Evolutionary conservation across 1,284 basidiomycete species (phyloP).

Genomic region (Cryptococcus sp.): DNA sequence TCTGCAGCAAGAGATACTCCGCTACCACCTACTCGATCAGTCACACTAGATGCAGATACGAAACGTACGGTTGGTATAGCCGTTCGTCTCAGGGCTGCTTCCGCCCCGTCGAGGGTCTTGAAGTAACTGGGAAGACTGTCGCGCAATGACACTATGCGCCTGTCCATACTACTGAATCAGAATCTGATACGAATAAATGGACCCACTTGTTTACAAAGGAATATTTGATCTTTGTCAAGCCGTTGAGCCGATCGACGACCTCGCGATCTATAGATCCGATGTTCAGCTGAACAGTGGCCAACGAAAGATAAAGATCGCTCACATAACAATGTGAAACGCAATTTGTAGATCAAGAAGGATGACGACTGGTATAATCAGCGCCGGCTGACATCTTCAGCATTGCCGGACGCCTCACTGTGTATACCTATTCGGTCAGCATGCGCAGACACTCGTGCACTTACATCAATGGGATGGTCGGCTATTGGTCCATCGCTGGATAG

Average conservation of each 20-base stretch:
- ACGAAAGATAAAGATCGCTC: not conserved
- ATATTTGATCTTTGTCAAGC: slow-evolving; percentile 1
- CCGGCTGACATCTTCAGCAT: no score
- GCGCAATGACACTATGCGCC: not conserved
- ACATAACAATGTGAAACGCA: slow-evolving; percentile 9
- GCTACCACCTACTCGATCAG: not conserved
- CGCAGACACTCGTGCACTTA: not conserved
- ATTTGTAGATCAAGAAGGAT: slow-evolving; percentile 1
- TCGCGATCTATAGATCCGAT: slow-evolving; percentile 1
- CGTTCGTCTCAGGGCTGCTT: not conserved
- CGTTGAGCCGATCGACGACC: not conserved
- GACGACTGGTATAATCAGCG: not conserved
- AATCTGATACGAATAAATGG: not conserved
- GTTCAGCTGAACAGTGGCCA: not conserved
- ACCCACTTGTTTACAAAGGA: not conserved
- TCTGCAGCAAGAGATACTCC: slow-evolving; percentile 1
- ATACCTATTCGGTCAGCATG: not conserved
- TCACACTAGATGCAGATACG: not conserved
- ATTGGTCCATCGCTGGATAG: not conserved
- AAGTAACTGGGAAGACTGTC: slow-evolving; percentile 4
- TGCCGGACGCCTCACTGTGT: not conserved
- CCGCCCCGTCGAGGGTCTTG: not conserved
- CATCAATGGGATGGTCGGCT: not conserved
- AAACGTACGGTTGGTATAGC: not conserved
- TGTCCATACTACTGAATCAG: slow-evolving; percentile 5